Percentiles rank a stretch among this genome's conserved stretches.
Conservation (phyloP, 441 rosid genomes). For the Bruguiera hainesii region DNA sequence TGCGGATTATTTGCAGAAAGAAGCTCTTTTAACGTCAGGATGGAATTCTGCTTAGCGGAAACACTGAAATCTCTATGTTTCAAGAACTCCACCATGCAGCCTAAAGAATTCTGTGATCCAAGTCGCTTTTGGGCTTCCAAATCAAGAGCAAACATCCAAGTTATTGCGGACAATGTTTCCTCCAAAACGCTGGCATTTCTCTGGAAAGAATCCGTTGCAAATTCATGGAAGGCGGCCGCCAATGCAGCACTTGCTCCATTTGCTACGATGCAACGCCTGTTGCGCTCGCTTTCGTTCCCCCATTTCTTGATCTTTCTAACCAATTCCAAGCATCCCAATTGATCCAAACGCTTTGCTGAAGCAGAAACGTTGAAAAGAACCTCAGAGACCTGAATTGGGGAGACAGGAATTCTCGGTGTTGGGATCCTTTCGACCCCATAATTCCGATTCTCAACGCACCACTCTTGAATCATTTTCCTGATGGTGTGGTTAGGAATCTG, state of each 20-base stretch:
- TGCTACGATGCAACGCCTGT: conserved; percentile 27
- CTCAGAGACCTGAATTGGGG: conserved; percentile 28
- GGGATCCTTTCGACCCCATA: conserved; percentile 48
- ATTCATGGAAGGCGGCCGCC: conserved; percentile 33
- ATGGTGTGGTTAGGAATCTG: conserved; percentile 49
- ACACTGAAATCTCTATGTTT: conserved; percentile 15
- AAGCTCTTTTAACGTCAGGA: conserved; percentile 32
- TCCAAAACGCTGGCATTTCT: conserved; percentile 24
- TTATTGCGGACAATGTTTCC: conserved; percentile 28
- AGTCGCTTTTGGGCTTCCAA: conserved; percentile 22
- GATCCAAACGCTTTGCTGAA: conserved; percentile 23
- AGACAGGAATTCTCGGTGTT: conserved; percentile 48
- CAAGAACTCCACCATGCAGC: conserved; percentile 32
- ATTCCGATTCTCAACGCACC: conserved; percentile 44
- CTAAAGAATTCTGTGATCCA: conserved; percentile 29
- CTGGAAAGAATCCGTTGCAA: conserved; percentile 24
- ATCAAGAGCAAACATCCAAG: conserved; percentile 37
- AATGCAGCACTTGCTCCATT: conserved; percentile 23
- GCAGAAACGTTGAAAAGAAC: conserved; percentile 20
- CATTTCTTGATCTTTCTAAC: conserved; percentile 34
- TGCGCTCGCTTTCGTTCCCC: conserved; percentile 49
- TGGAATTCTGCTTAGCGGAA: conserved; percentile 27
- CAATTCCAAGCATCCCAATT: conserved; percentile 15
- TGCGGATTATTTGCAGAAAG: conserved; percentile 16
- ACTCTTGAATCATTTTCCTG: conserved; percentile 51